Base-by-base conservation (phyloP, 1,284 basidiomycete genomes). In the Melampsora larici-populina region DNA sequence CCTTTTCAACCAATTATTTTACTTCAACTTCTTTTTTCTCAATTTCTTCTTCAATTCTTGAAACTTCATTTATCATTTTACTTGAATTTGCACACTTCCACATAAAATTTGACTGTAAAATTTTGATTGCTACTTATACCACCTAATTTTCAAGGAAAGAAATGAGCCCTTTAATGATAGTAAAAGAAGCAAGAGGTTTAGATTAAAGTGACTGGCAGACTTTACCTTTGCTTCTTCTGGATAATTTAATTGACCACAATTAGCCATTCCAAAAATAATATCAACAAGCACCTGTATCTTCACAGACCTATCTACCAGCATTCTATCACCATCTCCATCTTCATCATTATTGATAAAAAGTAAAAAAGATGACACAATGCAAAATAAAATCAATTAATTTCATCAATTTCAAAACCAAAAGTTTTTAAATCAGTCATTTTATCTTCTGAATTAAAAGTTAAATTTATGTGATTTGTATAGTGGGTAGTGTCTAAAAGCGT, bases 191-290 rank as follows among this genome's bases (percentile, higher is more conserved):
- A 40, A 11, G 33, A 65, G 29, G 17, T 65, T 31, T 8, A 64
- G 18, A 40, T 7, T 13, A 40, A 62, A 43, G 1, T n/a, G 7
- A 8, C 40, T n/a, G 24, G 31, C 31, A n/a, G 43, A 18, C 46
- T 40, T 65, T 81, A 95, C 94, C 85, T 86, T 85, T 81, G 90
- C 90, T 83, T 99, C 97, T 80, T 93, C 92, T 82, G 90, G 91
- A 84, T 94, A 93, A 1, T 94, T 94, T 29, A 97, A 86, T 67
- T 90, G 87, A 0, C 94, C 95, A 64, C 97, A 87, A 71, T 92
- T 90, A 0, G 91, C 90, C 48, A 99, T 87, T 0, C 91, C 91
- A 79, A 87, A 89, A 58, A 97, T 82, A 60, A 96, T 92, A 81
- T 96, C 91, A 92, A 92, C 81, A 89, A 91, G 79, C 90, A 92